Percentiles rank a stretch among this genome's conserved stretches.
Evolutionary conservation across 2,329 filamentous ascomycete species (phyloP).

Genomic region (Venturia asperata): DNA sequence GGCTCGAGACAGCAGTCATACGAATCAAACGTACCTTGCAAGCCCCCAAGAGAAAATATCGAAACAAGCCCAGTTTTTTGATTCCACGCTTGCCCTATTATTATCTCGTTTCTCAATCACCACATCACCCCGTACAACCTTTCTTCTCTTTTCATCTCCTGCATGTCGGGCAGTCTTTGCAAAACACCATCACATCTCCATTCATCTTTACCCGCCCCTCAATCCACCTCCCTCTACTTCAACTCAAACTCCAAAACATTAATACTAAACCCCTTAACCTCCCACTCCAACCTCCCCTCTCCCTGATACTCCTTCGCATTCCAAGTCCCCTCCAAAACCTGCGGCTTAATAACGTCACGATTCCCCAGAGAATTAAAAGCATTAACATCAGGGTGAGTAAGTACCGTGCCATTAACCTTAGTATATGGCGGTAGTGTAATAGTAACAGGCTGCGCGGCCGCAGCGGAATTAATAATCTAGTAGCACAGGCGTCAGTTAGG

Average conservation of each 20-base stretch:
- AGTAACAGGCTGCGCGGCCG: slow-evolving; percentile 24
- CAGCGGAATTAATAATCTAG: slow-evolving; percentile 25
- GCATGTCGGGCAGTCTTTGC: too few relatives aligned
- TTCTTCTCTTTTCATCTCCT: too few relatives aligned
- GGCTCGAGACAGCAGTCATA: too few relatives aligned
- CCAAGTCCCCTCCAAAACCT: slow-evolving; percentile 18
- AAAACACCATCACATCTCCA: too few relatives aligned
- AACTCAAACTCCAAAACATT: slow-evolving; percentile 17
- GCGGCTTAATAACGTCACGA: slow-evolving; percentile 24
- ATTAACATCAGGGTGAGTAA: slow-evolving; percentile 24
- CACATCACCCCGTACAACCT: too few relatives aligned
- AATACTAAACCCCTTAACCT: slow-evolving; percentile 13
- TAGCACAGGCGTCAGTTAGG: not conserved
- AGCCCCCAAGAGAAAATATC: too few relatives aligned
- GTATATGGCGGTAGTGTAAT: slow-evolving; percentile 23
- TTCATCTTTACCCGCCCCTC: too few relatives aligned
- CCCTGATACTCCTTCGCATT: not conserved
- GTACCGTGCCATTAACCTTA: slow-evolving; percentile 27
- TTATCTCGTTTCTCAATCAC: too few relatives aligned
- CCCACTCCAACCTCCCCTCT: slow-evolving; percentile 14
- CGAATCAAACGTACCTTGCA: too few relatives aligned
- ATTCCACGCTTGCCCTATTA: too few relatives aligned
- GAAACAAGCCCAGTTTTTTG: too few relatives aligned
- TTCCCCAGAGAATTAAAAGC: slow-evolving; percentile 27
- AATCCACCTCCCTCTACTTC: not conserved